A percentile compares a stretch with the other conserved stretches of the same genome.
phyloP scores from a whole-genome alignment of 2,329 filamentous ascomycete species.

The Zymoseptoria crescenta region DNA sequence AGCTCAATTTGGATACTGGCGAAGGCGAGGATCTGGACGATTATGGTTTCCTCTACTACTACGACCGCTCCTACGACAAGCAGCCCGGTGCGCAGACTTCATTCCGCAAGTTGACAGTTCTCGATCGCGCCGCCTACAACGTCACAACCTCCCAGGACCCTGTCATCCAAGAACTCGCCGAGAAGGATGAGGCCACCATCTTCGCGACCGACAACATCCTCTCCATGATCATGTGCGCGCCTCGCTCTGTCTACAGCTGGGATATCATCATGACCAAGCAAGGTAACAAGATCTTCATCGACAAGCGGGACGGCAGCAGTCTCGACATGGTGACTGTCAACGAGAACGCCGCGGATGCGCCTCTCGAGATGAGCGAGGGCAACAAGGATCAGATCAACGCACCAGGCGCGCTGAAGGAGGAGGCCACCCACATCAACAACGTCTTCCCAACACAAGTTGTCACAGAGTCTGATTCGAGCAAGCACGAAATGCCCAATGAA shows the following conservation, averaged over 20 bases:
- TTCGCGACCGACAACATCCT: slow-evolving; percentile 96
- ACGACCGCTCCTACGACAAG: slow-evolving; percentile 94
- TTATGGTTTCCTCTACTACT: slow-evolving; percentile 98
- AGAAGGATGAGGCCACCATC: slow-evolving; percentile 91
- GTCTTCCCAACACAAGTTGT: slow-evolving; percentile 98
- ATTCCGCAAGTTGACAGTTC: slow-evolving; percentile 76
- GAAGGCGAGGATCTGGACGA: slow-evolving; percentile 91
- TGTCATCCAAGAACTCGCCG: slow-evolving; percentile 91
- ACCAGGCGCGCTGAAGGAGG: slow-evolving; percentile 83
- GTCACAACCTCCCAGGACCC: slow-evolving; percentile 95
- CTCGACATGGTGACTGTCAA: slow-evolving; percentile 98
- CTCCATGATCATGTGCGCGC: slow-evolving; percentile 98
- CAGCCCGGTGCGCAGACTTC: slow-evolving; percentile 73
- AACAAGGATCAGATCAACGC: slow-evolving; percentile 94
- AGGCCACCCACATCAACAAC: slow-evolving; percentile 99
- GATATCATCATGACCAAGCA: slow-evolving; percentile 90
- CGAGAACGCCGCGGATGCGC: slow-evolving; percentile 93
- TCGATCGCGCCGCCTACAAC: slow-evolving; percentile 96
- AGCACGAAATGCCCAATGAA: slow-evolving; percentile 75
- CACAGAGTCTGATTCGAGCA: slow-evolving; percentile 66
- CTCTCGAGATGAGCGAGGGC: slow-evolving; percentile 81
- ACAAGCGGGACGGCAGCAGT: slow-evolving; percentile 92
- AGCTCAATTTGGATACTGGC: slow-evolving; percentile 91
- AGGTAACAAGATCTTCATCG: slow-evolving; percentile 94
- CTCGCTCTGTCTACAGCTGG: slow-evolving; percentile 96